Base-by-base conservation (phyloP, 345 rosid species). In the Barbarea vulgaris region DNA sequence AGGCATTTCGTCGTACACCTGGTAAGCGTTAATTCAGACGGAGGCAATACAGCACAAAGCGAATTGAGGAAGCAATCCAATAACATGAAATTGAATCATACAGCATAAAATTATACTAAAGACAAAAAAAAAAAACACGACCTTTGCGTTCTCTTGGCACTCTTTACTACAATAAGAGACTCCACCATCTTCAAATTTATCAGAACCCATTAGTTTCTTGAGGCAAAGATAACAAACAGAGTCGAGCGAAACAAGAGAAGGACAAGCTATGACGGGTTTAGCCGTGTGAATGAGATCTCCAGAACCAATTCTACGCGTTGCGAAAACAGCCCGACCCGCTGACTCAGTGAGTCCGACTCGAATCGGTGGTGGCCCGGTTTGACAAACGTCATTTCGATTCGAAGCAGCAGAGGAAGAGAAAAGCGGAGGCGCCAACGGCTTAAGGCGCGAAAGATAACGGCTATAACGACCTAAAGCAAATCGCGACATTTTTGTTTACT, bases 221-320 rank as follows among this genome's bases (percentile, higher is more conserved):
- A 91, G 96, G 78, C 98, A 93, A 76, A 83, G 82, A 66, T 89
- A 87, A 54, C 98, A 93, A 74, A 85, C 92, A 1, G 79, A 42
- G 62, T 79, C 73, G 25, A 78, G 39, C 0, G 79, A 17, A 7
- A 83, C 75, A 15, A 84, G 76, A 27, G 93, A 84, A 54, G 97
- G 97, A 67, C 73, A 86, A 71, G 87, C 66, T 31, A 87, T 17
- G 22, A 85, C 46, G 12, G 96, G 97, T 6, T 86, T 84, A 0
- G 98, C 98, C 5, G 92, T 86, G 82, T 93, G 98, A 54, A 93
- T 87, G 73, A 89, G 88, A 39, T 93, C 93, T 30, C 98, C 93
- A 27, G 84, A 84, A 3, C 77, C 69, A 73, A 93, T 91, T 63
- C 80, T 73, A 72, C 93, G 84, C 3, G 86, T 88, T 7, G 98